Evolutionary conservation across 352 stramenopile species (phyloP), one percentile per base, ranked within the genome.

Genomic region (Phytophthora pluvialis): DNA sequence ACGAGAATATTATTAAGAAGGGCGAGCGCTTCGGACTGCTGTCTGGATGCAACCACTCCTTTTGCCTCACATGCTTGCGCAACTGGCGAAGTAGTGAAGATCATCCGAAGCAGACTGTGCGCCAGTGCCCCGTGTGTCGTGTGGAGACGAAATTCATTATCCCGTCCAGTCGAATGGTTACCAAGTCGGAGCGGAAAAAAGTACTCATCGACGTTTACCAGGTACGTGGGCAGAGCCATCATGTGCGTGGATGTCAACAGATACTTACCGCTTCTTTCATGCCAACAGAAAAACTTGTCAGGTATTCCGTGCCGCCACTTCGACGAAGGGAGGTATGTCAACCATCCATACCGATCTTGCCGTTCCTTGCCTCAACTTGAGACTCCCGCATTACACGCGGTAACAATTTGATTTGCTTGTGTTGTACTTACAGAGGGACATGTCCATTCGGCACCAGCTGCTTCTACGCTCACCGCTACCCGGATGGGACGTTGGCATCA

Each of bases 381-480:
- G 43, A 7, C 21, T 40, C 16, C 49, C 35, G 16, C 44, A 49
- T 48, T 43, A 51, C 39, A 35, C 57, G 33, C 61, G 21, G 29
- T 49, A 66, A 64, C 61, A 40, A 62, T 16, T 32, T 51, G 45
- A 52, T 32, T 48, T 48, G 36, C n/a, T n/a, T n/a, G n/a, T 64
- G 55, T 13, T 55, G 31, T 57, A 49, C 45, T 54, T 65, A 4
- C 21, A 92, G 85, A 50, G 82, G 82, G 26, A 86, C 75, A 25
- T 96, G 88, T 81, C 85, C 85, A 48, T 96, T 96, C 50, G 86
- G 86, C n/a, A 87, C 81, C 33, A 93, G 81, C 68, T 96, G 88
- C 60, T 95, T 95, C 72, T 96, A 95, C 70, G 83, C 83, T 33
- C 88, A 96, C 49, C 79, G 81, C 15, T 90, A 80, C 50, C 64